Evolutionary conservation across 768 basidiomycete species (phyloP), one percentile per base, ranked within the genome.

Genomic region (Strobilomyces dryophilus): DNA sequence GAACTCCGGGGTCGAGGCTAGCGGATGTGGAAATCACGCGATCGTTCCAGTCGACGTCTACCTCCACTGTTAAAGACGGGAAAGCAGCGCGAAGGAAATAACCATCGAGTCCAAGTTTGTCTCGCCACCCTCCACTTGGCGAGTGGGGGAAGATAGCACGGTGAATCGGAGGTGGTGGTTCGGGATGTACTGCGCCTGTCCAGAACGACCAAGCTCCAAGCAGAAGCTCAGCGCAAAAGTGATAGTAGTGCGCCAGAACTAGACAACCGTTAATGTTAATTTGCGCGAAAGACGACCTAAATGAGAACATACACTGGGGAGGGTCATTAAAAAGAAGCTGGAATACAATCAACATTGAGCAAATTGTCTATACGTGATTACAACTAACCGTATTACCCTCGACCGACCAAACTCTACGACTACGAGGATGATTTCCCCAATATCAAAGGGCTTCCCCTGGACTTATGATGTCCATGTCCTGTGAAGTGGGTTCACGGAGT

Each of bases 231-330:
- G 87, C 92, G 31, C 86, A 87, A 54, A 90, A 85, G 69, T 93
- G 92, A 69, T 92, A 93, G 67, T 92, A 93, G 66, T 93, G 92
- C 43, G 76, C 73, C n/a, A 92, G 76, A 76, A 93, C 71, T 74
- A 34, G 21, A 26, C 6, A 3, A 34, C n/a, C 9, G 31, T 58
- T 35, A 59, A 48, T 20, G 31, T 58, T 35, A 59, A 48, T 20
- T 42, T 17, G 12, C 27, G 24, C 6, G 27, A 21, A 56, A 36
- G 29, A 14, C 32, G 27, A 18, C 34, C 26, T 6, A 21, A n/a
- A 32, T 41, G 34, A 20, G n/a, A 41, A 54, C 70, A 27, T 45
- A 71, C 72, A 88, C 62, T 90, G 87, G 2, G 66, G 52, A 0
- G 89, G 86, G 55, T 89, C 89, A 64, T 87, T 87, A 61, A 85